Percentiles rank a stretch among this genome's conserved stretches.
These are phyloP conservation scores for Xylariales sp. DNA, from an alignment of 2,329 filamentous ascomycete species.

Conservation along the genomic window DNA sequence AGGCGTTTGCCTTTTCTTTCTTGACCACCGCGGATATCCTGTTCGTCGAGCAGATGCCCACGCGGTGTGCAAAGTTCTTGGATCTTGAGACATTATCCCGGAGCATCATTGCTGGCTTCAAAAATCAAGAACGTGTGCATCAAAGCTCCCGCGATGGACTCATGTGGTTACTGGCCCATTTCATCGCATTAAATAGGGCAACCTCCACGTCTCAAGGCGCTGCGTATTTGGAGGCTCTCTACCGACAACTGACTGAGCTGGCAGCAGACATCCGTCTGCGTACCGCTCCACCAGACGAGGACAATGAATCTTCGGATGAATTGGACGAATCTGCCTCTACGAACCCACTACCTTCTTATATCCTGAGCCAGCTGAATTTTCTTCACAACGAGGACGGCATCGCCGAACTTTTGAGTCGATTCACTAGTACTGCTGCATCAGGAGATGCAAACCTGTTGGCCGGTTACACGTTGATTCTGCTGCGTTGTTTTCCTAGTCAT, in stretches of 20 bases:
- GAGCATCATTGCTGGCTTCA: conserved; percentile 34
- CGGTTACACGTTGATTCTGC: conserved; percentile 78
- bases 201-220: conserved; percentile 18
- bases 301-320: conserved; percentile 34
- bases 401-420: conserved; percentile 49
- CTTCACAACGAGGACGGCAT: conserved; percentile 74
- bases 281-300: conserved; percentile 23
- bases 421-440: conserved; percentile 32
- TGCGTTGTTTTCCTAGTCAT: conserved; percentile 76
- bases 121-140: conserved; percentile 16
- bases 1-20: conserved; percentile 25
- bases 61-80: conserved; percentile 31
- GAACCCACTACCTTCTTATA: conserved; percentile 45
- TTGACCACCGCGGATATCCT: conserved; percentile 28
- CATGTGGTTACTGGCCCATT: conserved; percentile 64
- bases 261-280: conserved; percentile 47
- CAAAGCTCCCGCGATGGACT: conserved; percentile 36
- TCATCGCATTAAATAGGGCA: conserved; percentile 52
- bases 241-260: conserved; percentile 48
- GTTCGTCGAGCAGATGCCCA: conserved; percentile 37
- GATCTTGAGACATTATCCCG: conserved; percentile 36
- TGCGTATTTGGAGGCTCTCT: conserved; percentile 45
- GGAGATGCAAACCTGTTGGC: conserved; percentile 70
- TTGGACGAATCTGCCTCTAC: conserved; percentile 25
- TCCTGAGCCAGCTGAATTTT: conserved; percentile 62